Evolutionary conservation across 2,329 filamentous ascomycete genomes (phyloP), one percentile per base, ranked within the genome.

Genomic region (Ascochyta pisi): DNA sequence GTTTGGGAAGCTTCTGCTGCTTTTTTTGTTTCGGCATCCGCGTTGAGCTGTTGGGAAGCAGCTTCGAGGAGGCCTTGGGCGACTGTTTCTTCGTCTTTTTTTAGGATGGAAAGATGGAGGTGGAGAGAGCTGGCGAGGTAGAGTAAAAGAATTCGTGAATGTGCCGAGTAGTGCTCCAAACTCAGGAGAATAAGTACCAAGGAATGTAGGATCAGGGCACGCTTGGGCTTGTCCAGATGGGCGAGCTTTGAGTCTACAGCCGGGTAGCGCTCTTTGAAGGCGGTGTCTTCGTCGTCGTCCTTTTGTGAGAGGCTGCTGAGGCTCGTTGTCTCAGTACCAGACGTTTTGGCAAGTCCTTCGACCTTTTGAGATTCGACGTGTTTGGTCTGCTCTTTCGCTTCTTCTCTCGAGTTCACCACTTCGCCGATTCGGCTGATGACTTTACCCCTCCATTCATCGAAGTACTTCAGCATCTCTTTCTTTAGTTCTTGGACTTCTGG

Each of bases 391-490:
- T 67, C 61, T 37, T 67, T 71, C 10, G 67, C 71, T 48, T 73
- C 66, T 19, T 72, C 71, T 33, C 73, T 68, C 24, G 73, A 73
- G 48, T 78, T 69, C 42, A 83, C 73, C 33, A 92, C 84, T 63
- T 95, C 89, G 16, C 86, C 85, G 23, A 96, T 79, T 13, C 92
- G 85, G 53, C 85, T 82, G 37, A 91, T 78, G 9, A 96, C 84
- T 12, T 81, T 80, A 6, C 86, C 82, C 66, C 91, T 85, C 94
- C 94, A 98, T 61, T 91, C 89, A 54, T 89, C 86, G 70, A 94
- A 96, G 70, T 89, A 87, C 6, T 82, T 78, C 5, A 96, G 72
- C 1, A 87, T 83, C 50, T 89, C 87, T 60, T 84, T 86, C 77
- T 87, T 92, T 65, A 92, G 76, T 65, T 91, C 88, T 54, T 82